Conservation (phyloP, 495 filamentous ascomycete species). For the Trichoderma virens region DNA sequence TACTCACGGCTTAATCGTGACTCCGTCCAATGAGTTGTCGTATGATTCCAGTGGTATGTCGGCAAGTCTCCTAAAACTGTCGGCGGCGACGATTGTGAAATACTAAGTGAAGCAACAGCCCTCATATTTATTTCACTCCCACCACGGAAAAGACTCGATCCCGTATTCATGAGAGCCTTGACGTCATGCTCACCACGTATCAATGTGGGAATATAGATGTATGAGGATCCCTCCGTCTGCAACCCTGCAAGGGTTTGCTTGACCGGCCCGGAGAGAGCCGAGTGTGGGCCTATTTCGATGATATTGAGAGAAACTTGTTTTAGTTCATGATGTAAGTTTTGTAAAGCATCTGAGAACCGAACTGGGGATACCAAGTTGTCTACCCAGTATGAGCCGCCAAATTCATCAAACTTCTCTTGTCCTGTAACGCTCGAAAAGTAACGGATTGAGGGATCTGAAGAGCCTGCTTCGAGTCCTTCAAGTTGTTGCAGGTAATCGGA, state of each 20-base stretch:
- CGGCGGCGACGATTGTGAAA: slow-evolving; percentile 29
- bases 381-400: slow-evolving; percentile 42
- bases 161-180: neutral
- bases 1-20: slow-evolving; percentile 37
- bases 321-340: slow-evolving; percentile 26
- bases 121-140: slow-evolving; percentile 32
- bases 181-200: neutral
- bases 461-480: slow-evolving; percentile 25
- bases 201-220: neutral
- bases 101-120: slow-evolving; percentile 31
- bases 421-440: slow-evolving; percentile 23
- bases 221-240: slow-evolving; percentile 18
- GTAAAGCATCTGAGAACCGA: slow-evolving; percentile 38
- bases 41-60: slow-evolving; percentile 42
- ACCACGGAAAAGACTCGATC: slow-evolving; percentile 24
- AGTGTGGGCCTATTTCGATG: slow-evolving; percentile 60
- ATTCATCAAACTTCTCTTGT: slow-evolving; percentile 27
- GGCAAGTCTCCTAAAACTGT: slow-evolving; percentile 34
- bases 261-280: slow-evolving; percentile 52
- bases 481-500: slow-evolving; percentile 35
- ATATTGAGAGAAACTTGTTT: slow-evolving; percentile 31
- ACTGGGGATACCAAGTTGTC: slow-evolving; percentile 47
- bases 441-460: slow-evolving; percentile 35
- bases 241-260: slow-evolving; percentile 47
- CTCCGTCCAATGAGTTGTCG: slow-evolving; percentile 41